phyloP scores from a whole-genome alignment of 441 rosid species.

The Rhodomyrtus psidioides region DNA sequence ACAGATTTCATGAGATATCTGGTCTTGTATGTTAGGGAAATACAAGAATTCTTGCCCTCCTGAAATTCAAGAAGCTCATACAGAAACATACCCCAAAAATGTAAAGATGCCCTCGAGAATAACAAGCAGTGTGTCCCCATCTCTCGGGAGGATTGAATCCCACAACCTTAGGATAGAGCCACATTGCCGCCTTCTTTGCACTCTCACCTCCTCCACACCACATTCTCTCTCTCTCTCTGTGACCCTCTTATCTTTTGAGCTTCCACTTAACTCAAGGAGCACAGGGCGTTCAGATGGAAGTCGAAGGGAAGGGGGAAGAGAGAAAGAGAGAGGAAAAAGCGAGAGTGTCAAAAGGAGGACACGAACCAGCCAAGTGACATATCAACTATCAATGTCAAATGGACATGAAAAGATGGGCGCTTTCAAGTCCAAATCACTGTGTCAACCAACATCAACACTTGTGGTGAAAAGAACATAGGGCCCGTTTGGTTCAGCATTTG shows the following conservation, averaged over 20 bases:
- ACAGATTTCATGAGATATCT: not conserved
- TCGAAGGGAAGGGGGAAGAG: not conserved
- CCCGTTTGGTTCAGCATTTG: too few species aligned
- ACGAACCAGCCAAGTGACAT: conserved; percentile 40
- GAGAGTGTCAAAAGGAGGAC: conserved; percentile 29
- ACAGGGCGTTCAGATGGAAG: conserved; percentile 3
- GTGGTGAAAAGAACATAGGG: conserved; percentile 27
- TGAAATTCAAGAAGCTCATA: not conserved
- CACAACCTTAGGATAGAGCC: conserved; percentile 50
- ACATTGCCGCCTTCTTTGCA: conserved; percentile 50
- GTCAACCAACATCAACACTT: conserved; percentile 44
- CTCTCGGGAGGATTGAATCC: conserved; percentile 65
- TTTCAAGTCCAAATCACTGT: conserved; percentile 66
- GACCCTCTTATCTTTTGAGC: not conserved
- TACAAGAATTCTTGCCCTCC: not conserved
- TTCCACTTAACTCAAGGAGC: not conserved
- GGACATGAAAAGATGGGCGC: conserved; percentile 89
- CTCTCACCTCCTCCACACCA: conserved; percentile 33
- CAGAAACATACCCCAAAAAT: conserved; percentile 51
- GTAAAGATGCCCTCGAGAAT: conserved; percentile 45
- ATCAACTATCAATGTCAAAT: conserved; percentile 59
- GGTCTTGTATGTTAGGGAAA: not conserved
- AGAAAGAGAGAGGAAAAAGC: not conserved
- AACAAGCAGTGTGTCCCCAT: conserved; percentile 84
- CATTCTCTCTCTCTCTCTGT: conserved; percentile 13